A percentile compares a stretch with the other conserved stretches of the same genome.
These are phyloP conservation scores for Xylaria nigripes DNA, from an alignment of 495 filamentous ascomycete genomes.

Conservation along the genomic window DNA sequence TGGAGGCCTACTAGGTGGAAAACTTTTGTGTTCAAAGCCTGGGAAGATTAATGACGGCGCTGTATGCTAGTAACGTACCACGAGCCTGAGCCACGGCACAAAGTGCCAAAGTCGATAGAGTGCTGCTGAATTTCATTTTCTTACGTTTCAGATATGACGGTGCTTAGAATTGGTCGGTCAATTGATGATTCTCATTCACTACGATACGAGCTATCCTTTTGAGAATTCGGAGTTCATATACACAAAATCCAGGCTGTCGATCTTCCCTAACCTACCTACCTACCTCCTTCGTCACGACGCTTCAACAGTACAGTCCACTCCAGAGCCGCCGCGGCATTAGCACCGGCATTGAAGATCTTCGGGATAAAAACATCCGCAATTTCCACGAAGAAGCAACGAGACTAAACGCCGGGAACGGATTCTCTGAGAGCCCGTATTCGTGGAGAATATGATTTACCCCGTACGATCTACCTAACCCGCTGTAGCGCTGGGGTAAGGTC, in stretches of 20 bases:
- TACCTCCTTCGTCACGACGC: background rate
- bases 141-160: background rate
- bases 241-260: background rate
- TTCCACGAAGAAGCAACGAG: background rate
- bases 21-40: background rate
- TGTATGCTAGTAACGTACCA: background rate
- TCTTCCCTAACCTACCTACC: background rate
- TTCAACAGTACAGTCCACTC: background rate
- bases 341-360: background rate
- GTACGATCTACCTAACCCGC: background rate
- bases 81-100: background rate
- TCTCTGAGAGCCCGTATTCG: background rate
- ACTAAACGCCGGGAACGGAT: too few species aligned
- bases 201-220: background rate
- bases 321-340: background rate
- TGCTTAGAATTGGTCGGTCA: background rate
- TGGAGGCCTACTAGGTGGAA: too few species aligned
- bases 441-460: background rate
- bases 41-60: background rate
- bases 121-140: conserved; percentile 1
- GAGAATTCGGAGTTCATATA: background rate
- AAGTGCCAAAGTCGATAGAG: conserved; percentile 1
- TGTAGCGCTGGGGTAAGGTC: background rate
- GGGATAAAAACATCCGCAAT: background rate
- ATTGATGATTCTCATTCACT: background rate